phyloP scores from a whole-genome alignment of 805 yeast species.

The Candida ponderosae region DNA sequence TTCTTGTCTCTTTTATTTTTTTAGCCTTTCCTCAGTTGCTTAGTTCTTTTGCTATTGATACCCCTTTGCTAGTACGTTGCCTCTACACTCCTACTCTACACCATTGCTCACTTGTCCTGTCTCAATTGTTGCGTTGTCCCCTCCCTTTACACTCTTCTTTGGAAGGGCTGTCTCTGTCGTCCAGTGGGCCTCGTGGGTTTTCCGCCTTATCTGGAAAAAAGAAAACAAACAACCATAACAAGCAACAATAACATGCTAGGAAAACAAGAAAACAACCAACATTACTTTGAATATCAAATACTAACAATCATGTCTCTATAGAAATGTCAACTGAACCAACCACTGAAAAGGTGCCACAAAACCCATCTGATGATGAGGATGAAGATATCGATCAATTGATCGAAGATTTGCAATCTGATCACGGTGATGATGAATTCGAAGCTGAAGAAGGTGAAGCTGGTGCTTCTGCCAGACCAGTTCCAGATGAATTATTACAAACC shows the following conservation, averaged over 20 bases:
- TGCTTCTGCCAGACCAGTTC: conserved; percentile 66
- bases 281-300: not conserved
- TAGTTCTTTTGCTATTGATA: not conserved
- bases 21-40: not conserved
- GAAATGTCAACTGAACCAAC: conserved; percentile 36
- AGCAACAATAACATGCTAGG: too few relatives aligned
- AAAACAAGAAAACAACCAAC: too few relatives aligned
- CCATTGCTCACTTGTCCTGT: too few relatives aligned
- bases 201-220: too few relatives aligned
- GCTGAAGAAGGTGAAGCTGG: conserved; percentile 37
- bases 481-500: conserved; percentile 80
- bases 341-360: conserved; percentile 45
- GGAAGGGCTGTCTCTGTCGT: too few relatives aligned
- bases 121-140: too few relatives aligned
- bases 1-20: not conserved
- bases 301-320: not conserved
- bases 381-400: conserved; percentile 68
- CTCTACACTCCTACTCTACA: too few relatives aligned
- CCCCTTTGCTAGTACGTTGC: not conserved
- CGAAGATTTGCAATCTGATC: conserved; percentile 66
- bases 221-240: too few relatives aligned
- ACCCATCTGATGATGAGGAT: conserved; percentile 51
- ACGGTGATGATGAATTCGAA: conserved; percentile 47
- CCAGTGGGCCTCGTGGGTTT: too few relatives aligned
- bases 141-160: too few relatives aligned